phyloP scores from a whole-genome alignment of 805 yeast genomes.

The Pichia rugopelliculosa region DNA sequence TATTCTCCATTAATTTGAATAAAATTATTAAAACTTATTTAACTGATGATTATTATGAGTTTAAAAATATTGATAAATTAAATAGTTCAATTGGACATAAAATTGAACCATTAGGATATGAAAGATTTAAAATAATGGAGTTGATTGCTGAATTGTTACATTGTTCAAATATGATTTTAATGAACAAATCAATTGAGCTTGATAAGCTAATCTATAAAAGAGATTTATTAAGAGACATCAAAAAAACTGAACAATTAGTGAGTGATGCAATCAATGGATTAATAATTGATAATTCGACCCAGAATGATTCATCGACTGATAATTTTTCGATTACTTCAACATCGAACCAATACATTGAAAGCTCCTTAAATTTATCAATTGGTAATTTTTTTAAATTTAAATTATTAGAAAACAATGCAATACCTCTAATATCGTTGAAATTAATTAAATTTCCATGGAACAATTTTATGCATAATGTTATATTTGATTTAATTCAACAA shows the following conservation, averaged over 20 bases:
- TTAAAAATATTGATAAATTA: slow-evolving; percentile 8
- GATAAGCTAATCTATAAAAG: slow-evolving; percentile 59
- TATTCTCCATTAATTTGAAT: slow-evolving; percentile 48
- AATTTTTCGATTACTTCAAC: slow-evolving; percentile 14
- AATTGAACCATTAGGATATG: slow-evolving; percentile 77
- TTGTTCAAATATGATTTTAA: slow-evolving; percentile 89
- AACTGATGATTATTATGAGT: slow-evolving; percentile 22
- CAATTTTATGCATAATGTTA: slow-evolving; percentile 93
- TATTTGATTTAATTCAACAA: slow-evolving; percentile 92
- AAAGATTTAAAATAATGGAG: slow-evolving; percentile 83
- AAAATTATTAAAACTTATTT: slow-evolving; percentile 27
- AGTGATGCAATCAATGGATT: slow-evolving; percentile 29
- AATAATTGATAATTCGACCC: slow-evolving; percentile 19
- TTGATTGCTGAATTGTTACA: slow-evolving; percentile 88
- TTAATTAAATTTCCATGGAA: slow-evolving; percentile 90
- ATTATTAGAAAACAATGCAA: slow-evolving; percentile 60
- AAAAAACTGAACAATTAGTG: slow-evolving; percentile 33
- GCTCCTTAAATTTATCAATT: slow-evolving; percentile 32
- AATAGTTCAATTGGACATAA: slow-evolving; percentile 49
- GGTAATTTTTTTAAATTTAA: slow-evolving; percentile 84
- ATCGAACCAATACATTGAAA: slow-evolving; percentile 16
- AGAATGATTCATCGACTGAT: slow-evolving; percentile 15
- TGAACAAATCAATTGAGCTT: slow-evolving; percentile 66
- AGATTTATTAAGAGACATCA: slow-evolving; percentile 57
- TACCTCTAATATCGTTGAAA: slow-evolving; percentile 55